Evolutionary conservation across 2,329 filamentous ascomycete species (phyloP), one percentile per base, ranked within the genome.

Genomic region (Clarireedia hainanense): DNA sequence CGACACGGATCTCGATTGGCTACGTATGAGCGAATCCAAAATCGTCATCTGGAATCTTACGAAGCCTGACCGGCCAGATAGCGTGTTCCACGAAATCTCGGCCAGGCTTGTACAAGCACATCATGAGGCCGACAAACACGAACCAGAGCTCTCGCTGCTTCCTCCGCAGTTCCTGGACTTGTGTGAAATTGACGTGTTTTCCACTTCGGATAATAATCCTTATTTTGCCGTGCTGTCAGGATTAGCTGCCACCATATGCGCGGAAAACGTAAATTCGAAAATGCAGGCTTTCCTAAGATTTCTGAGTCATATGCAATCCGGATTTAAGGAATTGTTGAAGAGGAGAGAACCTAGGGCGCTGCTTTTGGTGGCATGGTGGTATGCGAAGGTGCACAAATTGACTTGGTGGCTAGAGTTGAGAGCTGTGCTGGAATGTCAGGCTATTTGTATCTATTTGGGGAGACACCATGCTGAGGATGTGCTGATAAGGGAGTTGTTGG

Each of bases 1-100:
- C 1, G 57, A 70, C 0, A 63, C 68, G 0, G 79, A 84, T 58
- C 70, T 85, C 1, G 73, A 79, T 60, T 86, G 82, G 83, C 64
- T 86, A 2, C 76, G 72, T 47, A 74, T 85, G 65, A 75, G 72
- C 58, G 73, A 79, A 10, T 78, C 79, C 0, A 85, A 85, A 66
- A 74, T 71, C 52, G 72, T 73, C 2, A 70, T 85, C 0, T 83
- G 76, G 75, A 63, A 73, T 1, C 48, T 56, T 27, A 56, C 54
- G n/a, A 26, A 52, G 15, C 54, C 54, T 5, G 45, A 9, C 6
- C 47, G 54, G 10, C 12, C 30, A 46, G 54, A 52, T 15, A 55
- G 52, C 5, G 34, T 50, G 1, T 55, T 55, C 20, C 36, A 34
- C n/a, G 26, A 24, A 2, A 2, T 42, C 1, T 40, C 53, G n/a